Evolutionary conservation across 169 alveolate species (phyloP), one percentile per base, ranked within the genome.

Genomic region (Blepharisma undulans): DNA sequence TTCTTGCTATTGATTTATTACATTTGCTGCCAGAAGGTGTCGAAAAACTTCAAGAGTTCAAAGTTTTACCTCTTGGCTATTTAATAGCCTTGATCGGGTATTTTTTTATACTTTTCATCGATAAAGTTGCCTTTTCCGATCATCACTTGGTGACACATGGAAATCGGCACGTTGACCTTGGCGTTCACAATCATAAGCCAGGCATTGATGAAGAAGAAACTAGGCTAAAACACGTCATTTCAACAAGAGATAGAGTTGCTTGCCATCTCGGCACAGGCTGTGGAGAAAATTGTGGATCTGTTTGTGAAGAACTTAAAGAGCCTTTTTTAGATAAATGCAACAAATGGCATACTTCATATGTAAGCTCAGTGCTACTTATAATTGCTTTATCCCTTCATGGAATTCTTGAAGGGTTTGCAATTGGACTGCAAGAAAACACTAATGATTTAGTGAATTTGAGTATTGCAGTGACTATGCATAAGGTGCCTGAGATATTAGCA

Each of bases 1-100:
- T 94, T 74, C 66, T 94, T n/a, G 93, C 94, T 4, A 92, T 94
- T 76, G 95, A 95, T 29, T 66, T 94, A n/a, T 34, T 92, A 22
- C 94, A 94, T 36, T 90, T 94, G 19, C 61, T 94, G 27, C 96
- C 96, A 66, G 96, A 94, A 66, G 93, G 72, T 16, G 22, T 32
- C 2, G 84, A 86, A 36, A 60, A 29, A 4, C 48, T 86, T 5
- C 29, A 27, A 19, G 80, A 27, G 7, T 48, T 48, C 14, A 66
- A 25, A 22, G 48, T 27, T 27, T 30, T 21, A 18, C 61, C 72
- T 30, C 36, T 86, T 29, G n/a, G 72, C 27, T 22, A 12, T 21
- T 25, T 86, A 29, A 27, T 86, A 22, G 60, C 66, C 12, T 22
- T 86, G 22, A 21, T 27, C 60, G 81, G 76, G 25, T 86, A 86